Conservation (phyloP, 2,329 filamentous ascomycete species). For the Beauveria asiatica region DNA sequence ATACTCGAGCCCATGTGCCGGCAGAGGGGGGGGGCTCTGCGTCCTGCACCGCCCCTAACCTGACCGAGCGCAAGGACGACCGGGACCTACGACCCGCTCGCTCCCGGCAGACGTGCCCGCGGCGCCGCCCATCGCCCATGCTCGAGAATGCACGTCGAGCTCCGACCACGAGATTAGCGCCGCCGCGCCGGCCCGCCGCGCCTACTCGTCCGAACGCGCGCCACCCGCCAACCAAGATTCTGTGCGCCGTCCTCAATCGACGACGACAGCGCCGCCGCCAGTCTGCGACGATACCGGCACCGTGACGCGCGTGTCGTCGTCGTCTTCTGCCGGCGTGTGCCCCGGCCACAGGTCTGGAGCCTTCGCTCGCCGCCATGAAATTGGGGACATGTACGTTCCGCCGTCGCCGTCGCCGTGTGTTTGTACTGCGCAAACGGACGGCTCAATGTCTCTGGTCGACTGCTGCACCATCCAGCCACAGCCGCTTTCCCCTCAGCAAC, state of each 20-base stretch:
- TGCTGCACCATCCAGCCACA: background rate
- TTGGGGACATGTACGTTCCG: background rate
- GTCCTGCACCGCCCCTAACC: slow-evolving; percentile 42
- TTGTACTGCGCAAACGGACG: background rate
- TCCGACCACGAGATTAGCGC: slow-evolving; percentile 35
- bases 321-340: background rate
- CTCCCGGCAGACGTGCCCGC: slow-evolving; percentile 33
- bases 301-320: background rate
- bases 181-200: slow-evolving; percentile 30
- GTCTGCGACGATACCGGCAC: background rate
- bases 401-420: background rate
- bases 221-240: slow-evolving; percentile 33
- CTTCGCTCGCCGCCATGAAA: slow-evolving; percentile 4
- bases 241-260: slow-evolving; percentile 35
- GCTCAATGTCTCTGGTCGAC: background rate
- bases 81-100: slow-evolving; percentile 26
- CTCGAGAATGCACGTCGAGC: slow-evolving; percentile 38
- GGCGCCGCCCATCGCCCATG: slow-evolving; percentile 35
- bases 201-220: slow-evolving; percentile 33
- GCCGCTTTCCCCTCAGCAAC: background rate
- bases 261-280: slow-evolving; percentile 1
- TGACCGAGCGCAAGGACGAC: slow-evolving; percentile 31
- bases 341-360: background rate
- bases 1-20: slow-evolving; percentile 40
- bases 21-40: slow-evolving; percentile 38